phyloP scores from a whole-genome alignment of 2,329 filamentous ascomycete species.

The Phialophora macrospora region DNA sequence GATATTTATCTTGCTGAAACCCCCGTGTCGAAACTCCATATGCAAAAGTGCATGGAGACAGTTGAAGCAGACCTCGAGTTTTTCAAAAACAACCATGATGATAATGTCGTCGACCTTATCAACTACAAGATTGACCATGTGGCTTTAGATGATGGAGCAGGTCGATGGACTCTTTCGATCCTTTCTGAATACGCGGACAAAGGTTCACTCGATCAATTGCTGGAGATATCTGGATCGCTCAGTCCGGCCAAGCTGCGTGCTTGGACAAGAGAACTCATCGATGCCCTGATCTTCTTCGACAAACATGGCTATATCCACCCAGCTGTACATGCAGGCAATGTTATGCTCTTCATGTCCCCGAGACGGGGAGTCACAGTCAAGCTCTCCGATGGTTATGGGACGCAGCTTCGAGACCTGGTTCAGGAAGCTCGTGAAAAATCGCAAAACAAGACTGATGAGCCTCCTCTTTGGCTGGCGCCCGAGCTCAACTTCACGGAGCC shows the following conservation, averaged over 20 bases:
- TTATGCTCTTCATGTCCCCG: conserved; percentile 73
- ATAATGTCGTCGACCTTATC: conserved; percentile 76
- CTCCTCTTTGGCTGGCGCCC: conserved; percentile 81
- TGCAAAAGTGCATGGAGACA: conserved; percentile 76
- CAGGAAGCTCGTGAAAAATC: conserved; percentile 57
- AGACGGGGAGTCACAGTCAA: conserved; percentile 73
- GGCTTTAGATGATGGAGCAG: conserved; percentile 47
- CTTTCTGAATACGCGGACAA: conserved; percentile 79
- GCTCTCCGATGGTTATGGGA: conserved; percentile 67
- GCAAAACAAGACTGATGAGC: conserved; percentile 69
- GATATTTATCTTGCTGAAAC: conserved; percentile 65
- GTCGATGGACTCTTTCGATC: conserved; percentile 73
- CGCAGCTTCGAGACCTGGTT: conserved; percentile 53
- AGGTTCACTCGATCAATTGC: conserved; percentile 78
- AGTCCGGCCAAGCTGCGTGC: conserved; percentile 76
- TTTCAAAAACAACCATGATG: conserved; percentile 74
- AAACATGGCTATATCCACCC: conserved; percentile 82
- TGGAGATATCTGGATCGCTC: conserved; percentile 77
- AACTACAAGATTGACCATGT: conserved; percentile 76
- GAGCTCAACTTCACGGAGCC: conserved; percentile 69
- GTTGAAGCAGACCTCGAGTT: conserved; percentile 78
- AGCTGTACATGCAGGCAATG: conserved; percentile 77
- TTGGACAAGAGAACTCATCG: conserved; percentile 90
- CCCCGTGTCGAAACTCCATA: conserved; percentile 63
- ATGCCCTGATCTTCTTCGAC: conserved; percentile 86